Evolutionary conservation across 257 asterid species (phyloP), one percentile per base, ranked within the genome.

Genomic region (Fraxinus quadrangulata): DNA sequence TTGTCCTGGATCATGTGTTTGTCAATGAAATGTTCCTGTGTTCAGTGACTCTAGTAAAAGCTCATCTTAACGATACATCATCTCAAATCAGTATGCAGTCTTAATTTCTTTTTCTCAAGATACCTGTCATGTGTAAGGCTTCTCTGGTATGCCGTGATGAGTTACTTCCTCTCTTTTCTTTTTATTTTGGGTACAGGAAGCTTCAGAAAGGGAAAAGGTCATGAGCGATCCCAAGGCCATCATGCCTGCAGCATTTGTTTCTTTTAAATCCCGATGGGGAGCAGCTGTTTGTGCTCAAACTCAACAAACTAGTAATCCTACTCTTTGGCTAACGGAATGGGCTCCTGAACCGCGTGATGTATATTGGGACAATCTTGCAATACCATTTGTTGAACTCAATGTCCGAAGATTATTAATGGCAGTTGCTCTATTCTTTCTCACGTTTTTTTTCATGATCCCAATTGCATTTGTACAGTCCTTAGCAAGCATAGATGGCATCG

Each of bases 241-340:
- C 73, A 80, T 94, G 75, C 96, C 98, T n/a, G 94, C 96, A 33
- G 94, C 98, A 74, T 94, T 94, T 67, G 97, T 94, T 33, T 94
- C 98, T 3, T 94, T 92, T 72, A 88, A 85, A 77, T 88, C 97
- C n/a, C 89, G 98, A 72, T 90, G 96, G 96, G 98, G 97, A 75
- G 96, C 98, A 6, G 98, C 97, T 9, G 93, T 94, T 68, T 92
- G 98, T 78, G 96, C 97, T 61, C 98, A 94, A 81, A 94, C 98
- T 28, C 96, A 91, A 74, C 97, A 89, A 78, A 26, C 97, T 14
- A 81, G 89, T 40, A 86, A 94, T 84, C 94, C 97, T 33, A 88
- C 91, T 19, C 24, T 84, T 47, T 94, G 98, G 98, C 85, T 90
- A 56, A 94, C 97, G 2, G 93, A 92, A 69, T 92, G 98, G 98